A percentile compares a stretch with the other conserved stretches of the same genome.
phyloP scores from a whole-genome alignment of 805 yeast genomes.

The Metschnikowia borealis region DNA sequence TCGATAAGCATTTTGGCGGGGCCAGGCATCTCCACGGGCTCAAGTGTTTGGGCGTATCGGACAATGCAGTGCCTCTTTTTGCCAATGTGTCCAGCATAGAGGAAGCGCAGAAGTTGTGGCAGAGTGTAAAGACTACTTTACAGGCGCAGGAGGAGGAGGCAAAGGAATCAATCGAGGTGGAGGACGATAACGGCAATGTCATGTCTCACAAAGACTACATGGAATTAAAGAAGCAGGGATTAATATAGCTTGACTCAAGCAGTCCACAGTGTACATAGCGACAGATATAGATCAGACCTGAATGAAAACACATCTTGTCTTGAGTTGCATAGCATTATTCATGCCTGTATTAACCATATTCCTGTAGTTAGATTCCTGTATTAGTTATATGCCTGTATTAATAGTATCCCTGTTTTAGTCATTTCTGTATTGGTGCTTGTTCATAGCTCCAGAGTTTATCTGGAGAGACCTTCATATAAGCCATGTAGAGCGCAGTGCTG shows the following conservation, averaged over 20 bases:
- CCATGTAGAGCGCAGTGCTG: not conserved
- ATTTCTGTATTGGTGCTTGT: too few species aligned
- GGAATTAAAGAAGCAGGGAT: slow-evolving; percentile 85
- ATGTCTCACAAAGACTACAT: slow-evolving; percentile 79
- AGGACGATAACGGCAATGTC: slow-evolving; percentile 90
- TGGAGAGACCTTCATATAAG: not conserved
- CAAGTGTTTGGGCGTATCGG: slow-evolving; percentile 64
- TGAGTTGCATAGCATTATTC: too few species aligned
- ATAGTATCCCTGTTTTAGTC: too few species aligned
- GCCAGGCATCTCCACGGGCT: slow-evolving; percentile 71
- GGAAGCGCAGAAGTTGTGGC: slow-evolving; percentile 65
- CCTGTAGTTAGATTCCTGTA: too few species aligned
- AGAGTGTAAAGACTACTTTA: slow-evolving; percentile 35
- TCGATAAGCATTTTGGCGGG: slow-evolving; percentile 71
- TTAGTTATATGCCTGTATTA: too few species aligned
- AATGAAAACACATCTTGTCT: too few species aligned
- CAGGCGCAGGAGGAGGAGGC: slow-evolving; percentile 36
- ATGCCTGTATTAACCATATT: too few species aligned
- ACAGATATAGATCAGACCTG: too few species aligned
- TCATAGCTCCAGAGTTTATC: not conserved
- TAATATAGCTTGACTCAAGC: slow-evolving; percentile 39
- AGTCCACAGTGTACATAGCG: too few species aligned
- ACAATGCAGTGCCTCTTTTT: slow-evolving; percentile 43
- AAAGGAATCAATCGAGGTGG: slow-evolving; percentile 72
- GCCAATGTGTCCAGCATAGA: slow-evolving; percentile 61